Evolutionary conservation across 1,284 basidiomycete genomes (phyloP).

Genomic region (Anthracocystis panici-leucophaei): DNA sequence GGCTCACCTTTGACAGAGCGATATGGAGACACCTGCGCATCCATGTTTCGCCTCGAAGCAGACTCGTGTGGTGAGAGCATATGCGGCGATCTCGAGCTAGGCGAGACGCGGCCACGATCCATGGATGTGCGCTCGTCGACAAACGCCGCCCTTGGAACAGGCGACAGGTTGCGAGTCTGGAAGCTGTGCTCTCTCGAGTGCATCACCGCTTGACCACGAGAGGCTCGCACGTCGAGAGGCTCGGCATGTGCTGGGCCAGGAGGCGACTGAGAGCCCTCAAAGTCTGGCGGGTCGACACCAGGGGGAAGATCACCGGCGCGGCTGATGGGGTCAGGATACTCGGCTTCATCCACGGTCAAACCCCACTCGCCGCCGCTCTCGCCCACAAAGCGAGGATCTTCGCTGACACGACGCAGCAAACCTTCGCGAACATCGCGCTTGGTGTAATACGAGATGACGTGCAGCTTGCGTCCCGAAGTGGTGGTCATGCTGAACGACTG

Average conservation of each 20-base stretch:
- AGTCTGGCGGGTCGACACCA: conserved; percentile 37
- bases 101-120: conserved; percentile 24
- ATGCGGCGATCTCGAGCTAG: conserved; percentile 14
- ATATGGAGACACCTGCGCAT: conserved; percentile 18
- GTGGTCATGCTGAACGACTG: conserved; percentile 69
- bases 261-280: conserved; percentile 43
- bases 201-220: conserved; percentile 5
- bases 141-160: conserved; percentile 9
- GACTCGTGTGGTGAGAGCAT: conserved; percentile 12
- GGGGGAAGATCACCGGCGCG: conserved; percentile 44
- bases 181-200: conserved; percentile 14
- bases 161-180: conserved; percentile 16
- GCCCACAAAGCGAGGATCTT: conserved; percentile 64
- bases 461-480: conserved; percentile 65
- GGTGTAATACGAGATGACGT: conserved; percentile 68
- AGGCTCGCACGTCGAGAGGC: conserved; percentile 10
- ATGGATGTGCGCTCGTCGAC: conserved; percentile 4
- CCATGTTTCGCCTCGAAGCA: conserved; percentile 12
- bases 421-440: conserved; percentile 65
- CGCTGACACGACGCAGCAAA: conserved; percentile 61
- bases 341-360: conserved; percentile 54
- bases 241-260: conserved; percentile 19
- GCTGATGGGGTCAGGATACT: conserved; percentile 59
- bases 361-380: conserved; percentile 64
- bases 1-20: conserved; percentile 15